Base-by-base conservation (phyloP, 768 basidiomycete genomes). In the Pluteus cervinus region DNA sequence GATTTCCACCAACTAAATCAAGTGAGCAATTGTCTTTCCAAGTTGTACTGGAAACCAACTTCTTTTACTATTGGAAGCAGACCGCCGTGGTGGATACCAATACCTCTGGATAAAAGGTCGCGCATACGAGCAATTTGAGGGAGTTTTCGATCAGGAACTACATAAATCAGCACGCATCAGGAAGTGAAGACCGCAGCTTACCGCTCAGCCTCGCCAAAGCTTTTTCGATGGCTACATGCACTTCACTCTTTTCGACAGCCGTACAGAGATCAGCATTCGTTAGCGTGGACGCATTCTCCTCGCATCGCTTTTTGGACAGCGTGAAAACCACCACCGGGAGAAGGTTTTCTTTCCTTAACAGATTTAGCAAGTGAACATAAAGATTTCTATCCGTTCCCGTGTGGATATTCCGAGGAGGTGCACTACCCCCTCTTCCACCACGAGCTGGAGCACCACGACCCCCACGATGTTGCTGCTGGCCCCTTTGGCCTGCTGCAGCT, bases 41-140 rank as follows among this genome's bases (percentile, higher is more conserved):
- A 41, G 21, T 14, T 24, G 40, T 16, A 43, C 29, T 33, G 24
- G 5, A 16, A 25, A 45, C 68, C 21, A 33, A 89, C 92, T 70
- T 94, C 96, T 70, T 99, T 99, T 38, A 99, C 89, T 23, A 99
- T 84, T 4, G 96, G 96, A 7, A 99, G 63, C 11, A 99, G 69
- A 3, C 96, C 96, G 29, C 96, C 96, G 50, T 99, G 96, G 58
- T 99, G 96, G 2, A 99, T 86, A 4, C 93, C 96, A 37, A 99
- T 94, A 25, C 96, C 96, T 34, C 96, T 79, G 24, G 81, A 79
- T 7, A 99, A 75, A 28, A 97, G 61, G 48, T 93, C 86, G 10
- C 87, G 73, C 79, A 97, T 98, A 30, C 85, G 74, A 33, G 74
- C 69, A 34, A 99, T 94, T 55, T 99, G 96, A 5, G 96, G 96